phyloP scores from a whole-genome alignment of 257 asterid species.

The Sherardia arvensis region DNA sequence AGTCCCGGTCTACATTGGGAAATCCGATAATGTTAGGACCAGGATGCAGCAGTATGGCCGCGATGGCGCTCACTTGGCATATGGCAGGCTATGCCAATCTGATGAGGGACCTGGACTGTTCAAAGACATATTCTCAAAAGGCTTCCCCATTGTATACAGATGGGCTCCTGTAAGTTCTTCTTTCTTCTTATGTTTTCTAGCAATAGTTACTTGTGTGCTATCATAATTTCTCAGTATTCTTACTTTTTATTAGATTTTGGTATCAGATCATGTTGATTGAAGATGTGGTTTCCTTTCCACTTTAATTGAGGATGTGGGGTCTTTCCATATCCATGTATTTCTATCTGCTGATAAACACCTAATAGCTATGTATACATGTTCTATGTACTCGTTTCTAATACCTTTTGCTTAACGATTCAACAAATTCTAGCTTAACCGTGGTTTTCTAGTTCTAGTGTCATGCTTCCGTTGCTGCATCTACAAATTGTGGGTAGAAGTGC shows the following conservation, averaged over 20 bases:
- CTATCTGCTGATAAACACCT: background rate
- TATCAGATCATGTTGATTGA: background rate
- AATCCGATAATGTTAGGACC: slow-evolving; percentile 76
- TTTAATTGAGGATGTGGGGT: no score
- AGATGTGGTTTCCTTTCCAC: background rate
- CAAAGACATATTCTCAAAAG: slow-evolving; percentile 53
- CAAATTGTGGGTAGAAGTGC: background rate
- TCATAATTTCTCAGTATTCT: no score
- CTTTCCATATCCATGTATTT: no score
- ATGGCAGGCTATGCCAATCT: slow-evolving; percentile 7
- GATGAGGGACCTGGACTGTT: slow-evolving; percentile 38
- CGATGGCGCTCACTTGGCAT: slow-evolving; percentile 79
- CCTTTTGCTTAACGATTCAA: background rate
- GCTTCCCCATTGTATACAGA: slow-evolving; percentile 62
- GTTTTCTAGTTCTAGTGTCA: no score
- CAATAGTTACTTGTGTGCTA: no score
- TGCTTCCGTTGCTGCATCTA: background rate
- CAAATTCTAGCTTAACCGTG: background rate
- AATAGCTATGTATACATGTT: no score
- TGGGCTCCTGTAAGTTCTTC: slow-evolving; percentile 76
- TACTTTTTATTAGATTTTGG: background rate
- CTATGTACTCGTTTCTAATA: background rate
- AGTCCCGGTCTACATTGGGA: slow-evolving; percentile 81
- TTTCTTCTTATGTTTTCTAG: background rate
- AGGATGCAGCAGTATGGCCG: slow-evolving; percentile 93